These are phyloP conservation scores for Fonsecaea monophora DNA, from an alignment of 2,329 filamentous ascomycete genomes.

Conservation along the genomic window DNA sequence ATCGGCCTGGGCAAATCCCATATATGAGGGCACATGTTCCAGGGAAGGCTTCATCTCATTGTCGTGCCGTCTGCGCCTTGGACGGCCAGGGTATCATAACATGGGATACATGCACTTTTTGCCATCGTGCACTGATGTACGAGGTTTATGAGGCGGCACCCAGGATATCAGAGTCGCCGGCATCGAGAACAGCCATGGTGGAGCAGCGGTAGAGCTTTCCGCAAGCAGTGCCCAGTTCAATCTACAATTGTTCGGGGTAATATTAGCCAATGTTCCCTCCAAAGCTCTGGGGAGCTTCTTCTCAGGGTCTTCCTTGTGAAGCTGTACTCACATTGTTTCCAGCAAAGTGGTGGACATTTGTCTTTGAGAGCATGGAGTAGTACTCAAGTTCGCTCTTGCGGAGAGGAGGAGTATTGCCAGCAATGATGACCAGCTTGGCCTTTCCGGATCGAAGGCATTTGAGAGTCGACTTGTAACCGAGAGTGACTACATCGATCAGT, in stretches of 20 bases:
- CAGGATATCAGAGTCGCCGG: conserved; percentile 98
- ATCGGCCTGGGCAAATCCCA: neutral
- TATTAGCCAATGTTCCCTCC: conserved; percentile 70
- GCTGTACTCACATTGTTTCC: conserved; percentile 92
- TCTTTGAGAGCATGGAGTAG: conserved; percentile 60
- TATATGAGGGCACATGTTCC: neutral
- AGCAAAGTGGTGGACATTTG: conserved; percentile 94
- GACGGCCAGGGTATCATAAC: conserved; percentile 15
- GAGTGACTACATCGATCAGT: conserved; percentile 65
- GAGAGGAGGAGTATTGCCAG: conserved; percentile 95
- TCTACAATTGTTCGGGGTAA: conserved; percentile 62
- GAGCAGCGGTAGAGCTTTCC: conserved; percentile 99
- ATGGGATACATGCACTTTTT: neutral
- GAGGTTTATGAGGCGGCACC: conserved; percentile 53
- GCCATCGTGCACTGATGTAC: neutral
- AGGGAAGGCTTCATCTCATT: neutral
- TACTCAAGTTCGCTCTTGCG: conserved; percentile 97
- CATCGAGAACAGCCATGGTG: conserved; percentile 95
- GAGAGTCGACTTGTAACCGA: conserved; percentile 88
- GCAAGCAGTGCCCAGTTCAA: conserved; percentile 96
- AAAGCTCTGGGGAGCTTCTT: conserved; percentile 87
- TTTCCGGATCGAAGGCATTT: conserved; percentile 94
- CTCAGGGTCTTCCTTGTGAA: conserved; percentile 70
- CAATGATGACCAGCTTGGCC: conserved; percentile 97
- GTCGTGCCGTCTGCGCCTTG: conserved; percentile 14